Conservation (phyloP, 345 rosid species). For the Syzygium aromaticum region DNA sequence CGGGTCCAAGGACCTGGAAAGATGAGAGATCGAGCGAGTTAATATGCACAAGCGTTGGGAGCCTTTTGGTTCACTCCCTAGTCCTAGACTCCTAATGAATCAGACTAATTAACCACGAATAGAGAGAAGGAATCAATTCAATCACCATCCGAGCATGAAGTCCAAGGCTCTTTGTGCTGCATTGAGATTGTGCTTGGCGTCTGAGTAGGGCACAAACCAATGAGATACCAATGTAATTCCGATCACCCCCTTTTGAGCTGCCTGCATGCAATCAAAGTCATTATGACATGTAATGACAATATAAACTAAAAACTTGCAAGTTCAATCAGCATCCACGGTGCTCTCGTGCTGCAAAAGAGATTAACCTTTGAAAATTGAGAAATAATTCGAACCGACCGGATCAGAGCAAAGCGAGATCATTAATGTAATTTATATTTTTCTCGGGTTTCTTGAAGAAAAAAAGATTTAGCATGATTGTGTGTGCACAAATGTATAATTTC, state of each 20-base stretch:
- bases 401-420: not conserved
- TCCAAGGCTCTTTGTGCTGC: constrained; percentile 27
- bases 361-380: not conserved
- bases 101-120: not conserved
- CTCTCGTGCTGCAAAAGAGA: too few species aligned
- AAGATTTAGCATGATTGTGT: too few species aligned
- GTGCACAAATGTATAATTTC: not conserved
- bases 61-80: too few species aligned
- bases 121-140: not conserved
- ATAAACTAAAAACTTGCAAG: too few species aligned
- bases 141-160: constrained; percentile 33
- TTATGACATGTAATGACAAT: too few species aligned
- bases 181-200: constrained; percentile 2
- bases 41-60: too few species aligned
- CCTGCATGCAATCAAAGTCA: constrained; percentile 4
- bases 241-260: constrained; percentile 30
- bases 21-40: not conserved
- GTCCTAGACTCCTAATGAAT: too few species aligned
- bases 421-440: not conserved
- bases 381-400: not conserved
- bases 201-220: constrained; percentile 33
- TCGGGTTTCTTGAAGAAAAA: not conserved
- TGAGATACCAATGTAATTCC: constrained; percentile 22
- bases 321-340: too few species aligned
- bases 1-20: constrained; percentile 30